A percentile compares a stretch with the other conserved stretches of the same genome.
phyloP scores from a whole-genome alignment of 306 rosid genomes.

The Quercus berberidifolia region DNA sequence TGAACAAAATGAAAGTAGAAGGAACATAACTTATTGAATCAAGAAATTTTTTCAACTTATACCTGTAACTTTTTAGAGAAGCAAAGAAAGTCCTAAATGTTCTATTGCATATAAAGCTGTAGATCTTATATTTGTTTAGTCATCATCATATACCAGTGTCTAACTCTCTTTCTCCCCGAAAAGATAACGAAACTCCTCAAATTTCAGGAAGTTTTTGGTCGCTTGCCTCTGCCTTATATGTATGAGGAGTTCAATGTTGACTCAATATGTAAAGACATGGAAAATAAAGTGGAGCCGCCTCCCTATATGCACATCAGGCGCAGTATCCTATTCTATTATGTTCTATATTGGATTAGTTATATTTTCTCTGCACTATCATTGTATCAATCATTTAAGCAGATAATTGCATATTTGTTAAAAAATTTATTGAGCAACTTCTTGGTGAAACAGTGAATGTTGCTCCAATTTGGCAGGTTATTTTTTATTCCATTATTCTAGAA shows the following conservation, averaged over 20 bases:
- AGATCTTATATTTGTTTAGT: neutral
- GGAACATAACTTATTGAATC: neutral
- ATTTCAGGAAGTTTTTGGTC: conserved; percentile 63
- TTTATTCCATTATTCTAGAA: neutral
- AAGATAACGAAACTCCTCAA: neutral
- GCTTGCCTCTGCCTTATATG: conserved; percentile 72
- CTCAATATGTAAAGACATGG: conserved; percentile 61
- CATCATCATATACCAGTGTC: neutral
- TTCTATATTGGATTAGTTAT: conserved; percentile 17
- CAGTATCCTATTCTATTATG: conserved; percentile 59
- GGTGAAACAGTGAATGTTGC: neutral
- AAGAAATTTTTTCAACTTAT: neutral
- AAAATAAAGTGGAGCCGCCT: conserved; percentile 69
- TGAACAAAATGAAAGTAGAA: neutral
- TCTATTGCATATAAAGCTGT: neutral
- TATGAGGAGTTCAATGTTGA: conserved; percentile 87
- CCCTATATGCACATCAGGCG: conserved; percentile 75
- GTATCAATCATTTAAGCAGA: neutral
- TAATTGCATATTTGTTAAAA: conserved; percentile 15
- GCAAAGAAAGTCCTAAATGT: neutral
- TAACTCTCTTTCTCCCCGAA: neutral
- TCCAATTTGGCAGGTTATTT: neutral
- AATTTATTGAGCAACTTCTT: neutral
- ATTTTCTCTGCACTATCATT: neutral
- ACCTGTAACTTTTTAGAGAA: neutral